phyloP scores from a whole-genome alignment of 2,329 filamentous ascomycete species.

The Fusarium anguioides region DNA sequence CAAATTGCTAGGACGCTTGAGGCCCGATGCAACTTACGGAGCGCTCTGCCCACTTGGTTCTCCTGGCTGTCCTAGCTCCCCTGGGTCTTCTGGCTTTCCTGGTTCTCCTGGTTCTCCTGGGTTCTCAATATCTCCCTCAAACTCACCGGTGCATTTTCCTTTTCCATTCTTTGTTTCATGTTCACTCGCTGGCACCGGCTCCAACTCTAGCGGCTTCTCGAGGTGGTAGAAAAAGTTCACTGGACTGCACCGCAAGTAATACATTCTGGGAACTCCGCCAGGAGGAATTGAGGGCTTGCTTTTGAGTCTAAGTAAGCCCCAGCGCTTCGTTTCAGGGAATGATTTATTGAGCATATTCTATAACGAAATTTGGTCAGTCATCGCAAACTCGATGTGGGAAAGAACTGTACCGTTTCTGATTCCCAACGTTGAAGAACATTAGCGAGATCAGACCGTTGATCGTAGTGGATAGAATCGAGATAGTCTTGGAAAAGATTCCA shows the following conservation, averaged over 20 bases:
- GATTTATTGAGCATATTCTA: not conserved
- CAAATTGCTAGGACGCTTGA: not conserved
- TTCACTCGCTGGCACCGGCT: no score
- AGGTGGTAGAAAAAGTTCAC: not conserved
- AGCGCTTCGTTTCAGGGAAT: no score
- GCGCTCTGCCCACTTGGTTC: not conserved
- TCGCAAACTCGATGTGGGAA: not conserved
- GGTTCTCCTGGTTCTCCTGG: no score
- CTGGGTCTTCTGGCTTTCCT: no score
- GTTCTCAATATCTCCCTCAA: no score
- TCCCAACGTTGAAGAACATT: not conserved
- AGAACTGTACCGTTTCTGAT: not conserved
- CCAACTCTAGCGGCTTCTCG: not conserved
- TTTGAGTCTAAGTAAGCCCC: no score
- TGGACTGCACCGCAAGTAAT: no score
- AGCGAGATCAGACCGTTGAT: not conserved
- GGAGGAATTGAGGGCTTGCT: no score
- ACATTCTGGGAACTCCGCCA: not conserved
- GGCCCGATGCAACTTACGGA: not conserved
- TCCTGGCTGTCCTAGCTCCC: not conserved
- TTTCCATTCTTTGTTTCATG: no score
- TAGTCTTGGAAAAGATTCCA: not conserved
- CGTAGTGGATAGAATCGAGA: not conserved
- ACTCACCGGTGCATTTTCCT: no score
- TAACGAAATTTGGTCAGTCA: not conserved